These are phyloP conservation scores for Leptographium flavum DNA, from an alignment of 2,329 filamentous ascomycete species.

Conservation along the genomic window DNA sequence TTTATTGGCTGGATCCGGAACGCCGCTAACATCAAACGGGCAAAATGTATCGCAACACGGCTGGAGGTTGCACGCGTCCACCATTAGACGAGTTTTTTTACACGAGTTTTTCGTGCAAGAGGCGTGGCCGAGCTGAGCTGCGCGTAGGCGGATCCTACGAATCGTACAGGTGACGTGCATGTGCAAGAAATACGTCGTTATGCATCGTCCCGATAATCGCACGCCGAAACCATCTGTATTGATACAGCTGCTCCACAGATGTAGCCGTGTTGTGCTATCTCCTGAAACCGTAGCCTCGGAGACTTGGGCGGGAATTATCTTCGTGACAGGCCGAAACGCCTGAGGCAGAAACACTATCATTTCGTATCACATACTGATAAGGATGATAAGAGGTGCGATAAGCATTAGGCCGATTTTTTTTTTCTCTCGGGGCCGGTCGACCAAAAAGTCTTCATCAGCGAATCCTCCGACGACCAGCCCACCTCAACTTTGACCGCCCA, in stretches of 20 bases:
- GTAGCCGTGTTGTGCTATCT: background rate
- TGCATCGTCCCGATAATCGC: too few relatives aligned
- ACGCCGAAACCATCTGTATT: too few relatives aligned
- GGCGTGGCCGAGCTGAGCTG: background rate
- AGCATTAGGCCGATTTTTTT: background rate
- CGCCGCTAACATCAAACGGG: too few relatives aligned
- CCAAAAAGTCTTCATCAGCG: background rate
- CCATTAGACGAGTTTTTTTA: too few relatives aligned
- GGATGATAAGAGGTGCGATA: constrained; percentile 1
- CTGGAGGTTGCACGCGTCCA: too few relatives aligned
- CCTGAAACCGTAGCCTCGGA: background rate
- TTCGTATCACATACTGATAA: background rate
- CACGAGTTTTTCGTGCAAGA: too few relatives aligned
- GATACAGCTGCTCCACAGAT: too few relatives aligned
- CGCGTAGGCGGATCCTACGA: background rate
- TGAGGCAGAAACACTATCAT: background rate
- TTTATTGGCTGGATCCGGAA: too few relatives aligned
- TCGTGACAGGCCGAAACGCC: too few relatives aligned
- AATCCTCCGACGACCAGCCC: background rate
- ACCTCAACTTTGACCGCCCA: background rate
- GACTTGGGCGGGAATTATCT: too few relatives aligned
- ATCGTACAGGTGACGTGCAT: too few relatives aligned
- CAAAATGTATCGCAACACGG: too few relatives aligned
- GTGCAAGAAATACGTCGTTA: background rate
- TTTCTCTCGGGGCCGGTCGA: background rate